Evolutionary conservation across 169 alveolate genomes (phyloP).

Genomic region (Plasmodium yoelii): DNA sequence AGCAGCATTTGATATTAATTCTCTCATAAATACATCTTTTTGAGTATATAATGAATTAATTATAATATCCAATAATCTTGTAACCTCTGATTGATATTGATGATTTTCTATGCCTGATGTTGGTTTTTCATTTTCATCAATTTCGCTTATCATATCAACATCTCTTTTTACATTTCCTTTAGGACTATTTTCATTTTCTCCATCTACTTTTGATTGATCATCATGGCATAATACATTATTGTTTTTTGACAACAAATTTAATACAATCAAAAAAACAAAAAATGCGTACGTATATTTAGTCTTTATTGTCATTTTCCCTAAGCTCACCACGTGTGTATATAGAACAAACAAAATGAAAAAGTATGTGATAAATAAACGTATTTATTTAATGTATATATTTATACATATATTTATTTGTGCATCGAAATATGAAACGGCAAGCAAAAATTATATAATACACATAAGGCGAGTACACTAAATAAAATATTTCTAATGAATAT

Average conservation of each 20-base stretch:
- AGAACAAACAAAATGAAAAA: not conserved
- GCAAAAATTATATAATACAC: too few species aligned
- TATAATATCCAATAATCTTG: slow-evolving; percentile 98
- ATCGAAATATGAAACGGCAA: too few species aligned
- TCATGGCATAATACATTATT: slow-evolving; percentile 21
- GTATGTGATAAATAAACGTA: not conserved
- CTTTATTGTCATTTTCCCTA: slow-evolving; percentile 38
- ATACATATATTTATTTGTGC: too few species aligned
- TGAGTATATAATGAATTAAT: slow-evolving; percentile 98
- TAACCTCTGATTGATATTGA: slow-evolving; percentile 96
- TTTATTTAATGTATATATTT: too few species aligned
- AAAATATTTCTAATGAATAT: too few species aligned
- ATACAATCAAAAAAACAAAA: slow-evolving; percentile 9
- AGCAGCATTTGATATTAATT: slow-evolving; percentile 98
- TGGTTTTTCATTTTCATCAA: slow-evolving; percentile 63
- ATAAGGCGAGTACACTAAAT: too few species aligned
- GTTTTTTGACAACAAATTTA: slow-evolving; percentile 11
- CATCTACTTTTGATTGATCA: not conserved
- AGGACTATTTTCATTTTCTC: not conserved
- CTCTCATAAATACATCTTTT: slow-evolving; percentile 98
- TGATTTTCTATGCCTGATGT: slow-evolving; percentile 84
- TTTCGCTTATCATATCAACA: slow-evolving; percentile 33
- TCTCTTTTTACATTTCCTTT: slow-evolving; percentile 28
- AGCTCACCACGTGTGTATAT: not conserved
- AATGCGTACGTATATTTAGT: slow-evolving; percentile 3